These are phyloP conservation scores for Claviceps monticola DNA, from an alignment of 2,329 filamentous ascomycete species.

Conservation along the genomic window DNA sequence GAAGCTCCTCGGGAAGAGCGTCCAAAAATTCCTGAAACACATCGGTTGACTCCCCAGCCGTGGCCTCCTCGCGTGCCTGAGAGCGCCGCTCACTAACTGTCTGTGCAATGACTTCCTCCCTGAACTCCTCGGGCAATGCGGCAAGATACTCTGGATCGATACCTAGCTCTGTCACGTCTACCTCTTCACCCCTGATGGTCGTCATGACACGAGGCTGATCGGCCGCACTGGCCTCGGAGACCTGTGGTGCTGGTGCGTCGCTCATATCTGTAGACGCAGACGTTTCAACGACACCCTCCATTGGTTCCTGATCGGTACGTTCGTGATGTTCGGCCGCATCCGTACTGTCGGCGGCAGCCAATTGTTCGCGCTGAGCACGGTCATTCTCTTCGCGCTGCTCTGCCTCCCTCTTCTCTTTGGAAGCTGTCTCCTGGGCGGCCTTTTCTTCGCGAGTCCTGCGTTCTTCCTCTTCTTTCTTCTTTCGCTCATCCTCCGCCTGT, in stretches of 20 bases:
- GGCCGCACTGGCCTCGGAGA: not conserved
- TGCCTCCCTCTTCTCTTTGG: constrained; percentile 54
- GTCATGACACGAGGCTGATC: constrained; percentile 52
- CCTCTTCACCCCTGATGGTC: constrained; percentile 70
- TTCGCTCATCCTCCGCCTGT: constrained; percentile 43
- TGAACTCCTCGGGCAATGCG: constrained; percentile 91
- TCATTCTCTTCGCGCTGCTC: constrained; percentile 49
- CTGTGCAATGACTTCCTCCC: constrained; percentile 89
- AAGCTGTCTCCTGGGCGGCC: constrained; percentile 54
- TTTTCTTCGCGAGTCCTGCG: constrained; percentile 54
- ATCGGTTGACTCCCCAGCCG: constrained; percentile 61
- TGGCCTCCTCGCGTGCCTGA: constrained; percentile 55
- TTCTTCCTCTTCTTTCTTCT: constrained; percentile 51
- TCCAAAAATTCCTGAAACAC: constrained; percentile 91
- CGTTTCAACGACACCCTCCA: constrained; percentile 68
- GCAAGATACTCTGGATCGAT: constrained; percentile 92
- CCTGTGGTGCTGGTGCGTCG: constrained; percentile 16
- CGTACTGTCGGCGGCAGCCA: constrained; percentile 42
- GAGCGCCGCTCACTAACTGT: constrained; percentile 74
- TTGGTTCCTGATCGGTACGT: constrained; percentile 28
- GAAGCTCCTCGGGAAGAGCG: constrained; percentile 78
- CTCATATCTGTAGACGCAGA: constrained; percentile 22
- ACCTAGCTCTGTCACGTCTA: constrained; percentile 87
- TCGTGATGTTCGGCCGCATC: constrained; percentile 22
- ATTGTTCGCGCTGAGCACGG: constrained; percentile 11